phyloP scores from a whole-genome alignment of 2,329 filamentous ascomycete species.

The Cytospora paraplurivora region DNA sequence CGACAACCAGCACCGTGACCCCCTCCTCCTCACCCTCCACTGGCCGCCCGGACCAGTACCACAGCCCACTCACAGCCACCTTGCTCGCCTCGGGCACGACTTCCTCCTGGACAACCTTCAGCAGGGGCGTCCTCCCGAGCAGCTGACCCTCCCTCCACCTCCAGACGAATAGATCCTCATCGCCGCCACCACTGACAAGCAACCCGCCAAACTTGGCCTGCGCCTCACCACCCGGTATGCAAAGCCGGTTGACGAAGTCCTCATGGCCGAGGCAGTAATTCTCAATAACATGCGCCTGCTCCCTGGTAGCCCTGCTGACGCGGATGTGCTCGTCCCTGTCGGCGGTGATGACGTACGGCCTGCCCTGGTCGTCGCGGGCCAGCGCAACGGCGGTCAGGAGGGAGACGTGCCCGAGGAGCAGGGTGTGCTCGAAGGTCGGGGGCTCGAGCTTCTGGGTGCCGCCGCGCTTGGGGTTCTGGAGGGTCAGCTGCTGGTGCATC shows the following conservation, averaged over 20 bases:
- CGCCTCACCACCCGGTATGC: conserved; percentile 55
- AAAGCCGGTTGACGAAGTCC: conserved; percentile 79
- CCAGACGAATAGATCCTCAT: conserved; percentile 78
- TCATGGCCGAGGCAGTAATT: conserved; percentile 85
- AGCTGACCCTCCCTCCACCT: conserved; percentile 67
- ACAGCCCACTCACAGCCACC: conserved; percentile 51
- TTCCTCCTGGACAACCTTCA: conserved; percentile 44
- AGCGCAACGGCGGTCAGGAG: conserved; percentile 79
- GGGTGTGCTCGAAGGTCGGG: conserved; percentile 68
- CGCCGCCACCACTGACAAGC: conserved; percentile 85
- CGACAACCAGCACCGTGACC: conserved; percentile 40
- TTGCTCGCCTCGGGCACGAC: conserved; percentile 42
- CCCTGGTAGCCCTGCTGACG: conserved; percentile 71
- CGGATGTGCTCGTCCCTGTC: conserved; percentile 77
- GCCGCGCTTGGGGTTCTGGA: conserved; percentile 32
- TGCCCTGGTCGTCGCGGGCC: conserved; percentile 46
- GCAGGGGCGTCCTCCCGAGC: conserved; percentile 56
- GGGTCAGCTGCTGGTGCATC: conserved; percentile 57
- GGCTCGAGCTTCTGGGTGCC: conserved; percentile 37
- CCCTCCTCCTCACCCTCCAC: conserved; percentile 24
- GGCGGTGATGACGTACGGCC: conserved; percentile 55
- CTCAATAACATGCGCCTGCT: conserved; percentile 87
- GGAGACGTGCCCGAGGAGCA: conserved; percentile 91
- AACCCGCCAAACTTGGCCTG: conserved; percentile 49
- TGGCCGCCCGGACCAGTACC: conserved; percentile 35